Base-by-base conservation (phyloP, 2,329 filamentous ascomycete species). In the Aspergillus calidoustus region DNA sequence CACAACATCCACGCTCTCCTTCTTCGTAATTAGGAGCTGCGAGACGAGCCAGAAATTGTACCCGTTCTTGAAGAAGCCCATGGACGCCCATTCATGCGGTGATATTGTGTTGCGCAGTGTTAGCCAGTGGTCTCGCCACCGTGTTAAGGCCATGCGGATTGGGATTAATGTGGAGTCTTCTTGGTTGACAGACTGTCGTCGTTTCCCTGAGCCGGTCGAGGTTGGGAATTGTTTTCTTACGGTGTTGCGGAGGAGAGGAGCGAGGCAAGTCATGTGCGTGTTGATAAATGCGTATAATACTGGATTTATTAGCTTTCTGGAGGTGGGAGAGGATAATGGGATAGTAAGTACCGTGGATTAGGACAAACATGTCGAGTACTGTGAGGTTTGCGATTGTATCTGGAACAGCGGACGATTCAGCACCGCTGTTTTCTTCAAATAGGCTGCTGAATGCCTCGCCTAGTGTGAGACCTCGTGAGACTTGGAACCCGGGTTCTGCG, bases 31-130 rank as follows among this genome's bases (percentile, higher is more conserved):
- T 15, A 80, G 72, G 4, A 79, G 65, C 51, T 78, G 75, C 4
- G 77, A 76, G 13, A 80, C 76, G 23, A 79, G 72, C 77, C 77
- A 80, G 65, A 79, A 79, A 17, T 78, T 76, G 59, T 79, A 79
- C 0, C 72, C 75, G 47, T 78, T 79, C 50, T 77, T 77, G 66
- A 72, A 79, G 61, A 80, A 79, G 28, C 78, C 78, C 72, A 79
- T 77, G 0, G 72, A 71, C 6, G 73, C 72, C 76, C 77, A 78
- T 51, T 78, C 73, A 25, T 77, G 67, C 11, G 64, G 65, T 2
- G 77, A 69, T 3, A 77, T 62, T 9, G 72, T 65, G 8, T 60
- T 72, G 48, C 73, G 71, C 1, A 79, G 63, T 7, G 68, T 62
- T 15, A 74, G 51, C 78, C 78, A 80, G 17, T 78, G 65, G 2